Conservation (phyloP, 805 yeast genomes). For the Lipomyces starkeyi region DNA sequence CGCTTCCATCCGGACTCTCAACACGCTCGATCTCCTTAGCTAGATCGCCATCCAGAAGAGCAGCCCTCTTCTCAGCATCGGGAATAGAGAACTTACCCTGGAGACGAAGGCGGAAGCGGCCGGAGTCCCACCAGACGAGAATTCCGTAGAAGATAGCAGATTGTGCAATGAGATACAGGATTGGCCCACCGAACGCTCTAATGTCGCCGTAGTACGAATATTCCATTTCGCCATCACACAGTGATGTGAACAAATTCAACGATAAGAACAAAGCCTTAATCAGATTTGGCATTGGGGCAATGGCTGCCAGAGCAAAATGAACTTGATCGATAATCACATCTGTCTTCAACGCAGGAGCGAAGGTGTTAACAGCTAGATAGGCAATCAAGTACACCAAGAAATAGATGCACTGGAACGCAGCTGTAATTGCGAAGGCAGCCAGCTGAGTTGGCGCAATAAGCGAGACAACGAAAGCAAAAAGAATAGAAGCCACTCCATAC, state of each 20-base stretch:
- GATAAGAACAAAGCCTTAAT: slow-evolving; percentile 44
- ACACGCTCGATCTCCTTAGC: slow-evolving; percentile 40
- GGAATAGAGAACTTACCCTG: slow-evolving; percentile 14
- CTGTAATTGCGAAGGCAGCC: slow-evolving; percentile 50
- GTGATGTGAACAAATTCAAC: slow-evolving; percentile 45
- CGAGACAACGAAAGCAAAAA: slow-evolving; percentile 44
- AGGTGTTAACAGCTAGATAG: slow-evolving; percentile 43
- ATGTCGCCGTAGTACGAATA: slow-evolving; percentile 44
- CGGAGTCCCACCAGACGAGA: slow-evolving; percentile 48
- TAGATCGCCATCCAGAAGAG: slow-evolving; percentile 39
- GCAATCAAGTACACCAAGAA: slow-evolving; percentile 46
- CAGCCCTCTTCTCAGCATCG: slow-evolving; percentile 34
- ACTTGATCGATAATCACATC: slow-evolving; percentile 39
- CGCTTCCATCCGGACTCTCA: slow-evolving; percentile 39
- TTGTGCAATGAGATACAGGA: slow-evolving; percentile 45
- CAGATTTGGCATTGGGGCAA: slow-evolving; percentile 44
- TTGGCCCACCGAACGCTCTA: slow-evolving; percentile 47
- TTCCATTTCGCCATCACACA: slow-evolving; percentile 41
- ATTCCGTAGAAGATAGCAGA: slow-evolving; percentile 37
- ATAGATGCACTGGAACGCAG: slow-evolving; percentile 45
- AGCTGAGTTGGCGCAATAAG: slow-evolving; percentile 45
- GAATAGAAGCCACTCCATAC: slow-evolving; percentile 44
- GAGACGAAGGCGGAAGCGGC: slow-evolving; percentile 40
- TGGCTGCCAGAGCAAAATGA: slow-evolving; percentile 44
- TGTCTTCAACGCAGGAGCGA: slow-evolving; percentile 43